Conservation (phyloP, 2,329 filamentous ascomycete species). For the Aspergillus versicolor region DNA sequence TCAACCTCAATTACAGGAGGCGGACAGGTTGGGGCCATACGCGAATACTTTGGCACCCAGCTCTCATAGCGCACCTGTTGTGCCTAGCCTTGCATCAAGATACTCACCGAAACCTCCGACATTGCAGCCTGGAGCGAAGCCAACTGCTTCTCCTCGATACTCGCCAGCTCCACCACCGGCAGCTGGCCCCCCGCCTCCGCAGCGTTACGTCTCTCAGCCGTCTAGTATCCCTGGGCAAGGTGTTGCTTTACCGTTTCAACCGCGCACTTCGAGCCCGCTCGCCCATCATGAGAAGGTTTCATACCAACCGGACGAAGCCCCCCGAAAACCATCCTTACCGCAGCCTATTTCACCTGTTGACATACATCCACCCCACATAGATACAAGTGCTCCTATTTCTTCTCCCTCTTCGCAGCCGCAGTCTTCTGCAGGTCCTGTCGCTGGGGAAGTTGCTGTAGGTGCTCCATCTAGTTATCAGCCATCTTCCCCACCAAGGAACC, state of each 20-base stretch:
- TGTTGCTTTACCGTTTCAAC: conserved; percentile 55
- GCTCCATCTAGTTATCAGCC: conserved; percentile 19
- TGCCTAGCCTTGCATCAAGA: conserved; percentile 33
- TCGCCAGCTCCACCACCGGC: conserved; percentile 46
- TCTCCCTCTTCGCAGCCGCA: background rate
- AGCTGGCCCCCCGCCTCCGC: conserved; percentile 27
- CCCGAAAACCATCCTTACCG: conserved; percentile 23
- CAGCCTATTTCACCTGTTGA: conserved; percentile 25
- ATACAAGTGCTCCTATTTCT: conserved; percentile 1
- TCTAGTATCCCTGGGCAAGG: conserved; percentile 26
- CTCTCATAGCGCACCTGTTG: conserved; percentile 28
- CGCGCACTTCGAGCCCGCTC: conserved; percentile 64
- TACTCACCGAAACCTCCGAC: conserved; percentile 44
- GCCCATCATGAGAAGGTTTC: conserved; percentile 50
- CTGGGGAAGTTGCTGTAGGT: conserved; percentile 2
- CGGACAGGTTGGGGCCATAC: conserved; percentile 35
- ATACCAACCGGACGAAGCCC: conserved; percentile 28
- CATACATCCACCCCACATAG: conserved; percentile 18
- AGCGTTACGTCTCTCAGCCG: conserved; percentile 43
- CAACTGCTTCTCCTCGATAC: conserved; percentile 41
- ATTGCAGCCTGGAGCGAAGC: conserved; percentile 32
- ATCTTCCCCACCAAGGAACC: conserved; percentile 27
- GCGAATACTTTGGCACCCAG: conserved; percentile 26
- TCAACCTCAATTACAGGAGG: conserved; percentile 29
- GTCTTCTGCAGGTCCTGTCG: conserved; percentile 8